Conservation (phyloP, 768 basidiomycete genomes). For the Mycena kentingensis region DNA sequence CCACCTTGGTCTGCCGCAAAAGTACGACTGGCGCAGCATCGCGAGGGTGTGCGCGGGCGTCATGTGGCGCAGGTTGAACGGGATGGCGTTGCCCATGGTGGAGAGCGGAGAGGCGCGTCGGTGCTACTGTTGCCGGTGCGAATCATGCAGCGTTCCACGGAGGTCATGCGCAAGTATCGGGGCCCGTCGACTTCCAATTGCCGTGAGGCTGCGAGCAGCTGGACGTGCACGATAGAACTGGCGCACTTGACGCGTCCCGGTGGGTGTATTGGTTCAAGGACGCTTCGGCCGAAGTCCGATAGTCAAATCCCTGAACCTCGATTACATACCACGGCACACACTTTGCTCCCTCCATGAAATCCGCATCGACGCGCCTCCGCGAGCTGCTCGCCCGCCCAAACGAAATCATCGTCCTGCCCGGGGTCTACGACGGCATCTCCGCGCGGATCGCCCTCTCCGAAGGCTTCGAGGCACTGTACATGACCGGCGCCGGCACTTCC, state of each 20-base stretch:
- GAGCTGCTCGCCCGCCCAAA: constrained; percentile 19
- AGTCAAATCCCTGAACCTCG: too few species aligned
- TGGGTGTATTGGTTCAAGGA: too few species aligned
- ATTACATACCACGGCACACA: too few species aligned
- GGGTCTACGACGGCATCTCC: constrained; percentile 54
- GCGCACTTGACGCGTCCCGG: too few species aligned
- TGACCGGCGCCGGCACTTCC: constrained; percentile 56
- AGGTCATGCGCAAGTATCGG: background rate
- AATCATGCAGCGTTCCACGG: background rate
- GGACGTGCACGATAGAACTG: too few species aligned
- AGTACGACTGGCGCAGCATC: constrained; percentile 13
- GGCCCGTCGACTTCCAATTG: background rate
- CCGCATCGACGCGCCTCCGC: constrained; percentile 16
- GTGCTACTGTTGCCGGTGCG: background rate
- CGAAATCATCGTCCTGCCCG: constrained; percentile 29
- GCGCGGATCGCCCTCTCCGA: constrained; percentile 54
- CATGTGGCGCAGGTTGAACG: constrained; percentile 14
- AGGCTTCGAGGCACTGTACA: constrained; percentile 54
- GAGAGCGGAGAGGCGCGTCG: background rate
- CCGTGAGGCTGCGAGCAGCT: background rate
- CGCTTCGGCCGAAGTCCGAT: too few species aligned
- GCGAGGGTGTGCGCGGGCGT: constrained; percentile 4
- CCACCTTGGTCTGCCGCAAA: constrained; percentile 19
- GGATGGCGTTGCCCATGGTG: constrained; percentile 10
- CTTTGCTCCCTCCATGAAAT: constrained; percentile 11